Conservation (phyloP, 2,329 filamentous ascomycete species). For the Chrysoporthe deuterocubensis region DNA sequence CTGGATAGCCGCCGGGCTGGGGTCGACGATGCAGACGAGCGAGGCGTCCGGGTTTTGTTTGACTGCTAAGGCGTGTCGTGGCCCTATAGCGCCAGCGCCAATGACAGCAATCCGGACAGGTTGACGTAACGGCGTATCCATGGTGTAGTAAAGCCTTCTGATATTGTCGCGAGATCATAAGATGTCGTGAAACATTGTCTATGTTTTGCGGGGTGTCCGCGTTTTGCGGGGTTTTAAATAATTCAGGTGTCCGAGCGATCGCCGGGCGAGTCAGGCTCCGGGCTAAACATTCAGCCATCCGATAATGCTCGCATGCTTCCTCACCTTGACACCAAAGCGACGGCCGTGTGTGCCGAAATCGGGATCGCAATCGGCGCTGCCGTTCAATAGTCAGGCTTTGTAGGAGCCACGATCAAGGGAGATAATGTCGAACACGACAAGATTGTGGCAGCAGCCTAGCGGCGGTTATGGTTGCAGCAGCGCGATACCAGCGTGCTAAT, state of each 20-base stretch:
- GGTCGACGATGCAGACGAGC: slow-evolving; percentile 39
- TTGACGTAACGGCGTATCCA: neutral
- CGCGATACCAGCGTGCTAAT: too few species aligned
- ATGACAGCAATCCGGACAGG: slow-evolving; percentile 36
- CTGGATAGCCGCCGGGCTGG: slow-evolving; percentile 30
- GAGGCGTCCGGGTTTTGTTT: slow-evolving; percentile 30
- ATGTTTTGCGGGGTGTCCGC: neutral
- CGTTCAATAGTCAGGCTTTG: too few species aligned
- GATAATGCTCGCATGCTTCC: too few species aligned
- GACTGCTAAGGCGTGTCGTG: slow-evolving; percentile 38
- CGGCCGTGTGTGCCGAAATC: too few species aligned
- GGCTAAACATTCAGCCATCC: neutral
- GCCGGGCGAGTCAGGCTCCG: neutral
- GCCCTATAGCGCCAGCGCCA: slow-evolving; percentile 38
- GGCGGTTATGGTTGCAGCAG: too few species aligned
- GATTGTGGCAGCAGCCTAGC: too few species aligned
- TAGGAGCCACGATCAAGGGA: too few species aligned
- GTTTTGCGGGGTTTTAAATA: too few species aligned
- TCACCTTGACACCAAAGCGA: too few species aligned
- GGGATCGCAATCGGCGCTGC: too few species aligned
- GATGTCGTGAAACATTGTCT: neutral
- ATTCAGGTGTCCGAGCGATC: neutral
- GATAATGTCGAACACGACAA: too few species aligned
- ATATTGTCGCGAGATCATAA: neutral
- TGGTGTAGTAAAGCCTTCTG: neutral